A percentile compares a stretch with the other conserved stretches of the same genome.
phyloP scores from a whole-genome alignment of 2,329 filamentous ascomycete genomes.

The Torrubiellomyces zombiae region DNA sequence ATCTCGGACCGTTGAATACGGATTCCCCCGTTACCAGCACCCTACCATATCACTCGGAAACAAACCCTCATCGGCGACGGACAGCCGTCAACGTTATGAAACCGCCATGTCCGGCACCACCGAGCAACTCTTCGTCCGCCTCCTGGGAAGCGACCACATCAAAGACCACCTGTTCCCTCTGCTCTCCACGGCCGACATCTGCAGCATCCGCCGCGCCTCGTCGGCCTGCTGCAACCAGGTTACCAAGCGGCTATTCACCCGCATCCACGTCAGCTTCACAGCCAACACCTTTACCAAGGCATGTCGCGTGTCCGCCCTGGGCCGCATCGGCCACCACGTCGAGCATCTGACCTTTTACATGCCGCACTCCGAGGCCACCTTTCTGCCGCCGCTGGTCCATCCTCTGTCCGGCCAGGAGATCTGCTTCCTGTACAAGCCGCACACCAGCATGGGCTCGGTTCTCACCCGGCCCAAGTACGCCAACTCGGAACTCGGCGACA shows the following conservation, averaged over 20 bases:
- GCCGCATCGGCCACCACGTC: slow-evolving; percentile 62
- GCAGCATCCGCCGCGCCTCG: slow-evolving; percentile 47
- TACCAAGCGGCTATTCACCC: slow-evolving; percentile 52
- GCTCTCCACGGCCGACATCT: slow-evolving; percentile 34
- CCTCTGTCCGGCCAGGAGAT: slow-evolving; percentile 62
- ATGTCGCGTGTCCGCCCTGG: slow-evolving; percentile 55
- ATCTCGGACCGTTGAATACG: no score
- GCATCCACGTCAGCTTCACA: slow-evolving; percentile 53
- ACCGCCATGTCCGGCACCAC: slow-evolving; percentile 34
- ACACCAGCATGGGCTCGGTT: slow-evolving; percentile 45
- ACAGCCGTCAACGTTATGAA: slow-evolving; percentile 36
- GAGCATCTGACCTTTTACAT: slow-evolving; percentile 64
- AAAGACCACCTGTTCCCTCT: slow-evolving; percentile 31
- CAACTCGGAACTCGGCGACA: slow-evolving; percentile 59
- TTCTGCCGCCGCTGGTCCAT: slow-evolving; percentile 71
- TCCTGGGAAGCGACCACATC: slow-evolving; percentile 35
- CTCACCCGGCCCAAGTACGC: slow-evolving; percentile 61
- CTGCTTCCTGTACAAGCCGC: slow-evolving; percentile 66
- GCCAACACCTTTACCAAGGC: slow-evolving; percentile 61
- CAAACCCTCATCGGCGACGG: no score
- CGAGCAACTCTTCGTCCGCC: slow-evolving; percentile 33
- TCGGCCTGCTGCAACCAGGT: slow-evolving; percentile 55
- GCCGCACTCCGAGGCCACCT: slow-evolving; percentile 61
- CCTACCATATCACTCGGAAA: no score
- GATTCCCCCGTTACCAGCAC: no score